phyloP scores from a whole-genome alignment of 2,329 filamentous ascomycete genomes.

The Huntiella decipiens region DNA sequence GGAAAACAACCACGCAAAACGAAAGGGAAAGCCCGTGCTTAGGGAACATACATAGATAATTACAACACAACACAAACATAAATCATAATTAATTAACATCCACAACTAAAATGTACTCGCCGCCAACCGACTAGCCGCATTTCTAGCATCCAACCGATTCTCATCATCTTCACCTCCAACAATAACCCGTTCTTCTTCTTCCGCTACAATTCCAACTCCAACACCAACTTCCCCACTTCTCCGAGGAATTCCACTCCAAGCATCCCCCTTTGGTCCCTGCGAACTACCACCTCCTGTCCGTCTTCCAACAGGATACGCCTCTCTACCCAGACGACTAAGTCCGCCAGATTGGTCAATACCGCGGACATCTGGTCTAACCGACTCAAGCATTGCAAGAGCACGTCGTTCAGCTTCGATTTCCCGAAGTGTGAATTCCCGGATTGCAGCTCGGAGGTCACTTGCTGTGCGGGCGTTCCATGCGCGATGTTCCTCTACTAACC shows the following conservation, averaged over 20 bases:
- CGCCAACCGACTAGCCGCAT: slow-evolving; percentile 82
- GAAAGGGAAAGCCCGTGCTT: too few relatives aligned
- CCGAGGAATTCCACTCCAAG: slow-evolving; percentile 87
- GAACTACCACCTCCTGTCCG: slow-evolving; percentile 64
- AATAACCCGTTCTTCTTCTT: slow-evolving; percentile 21
- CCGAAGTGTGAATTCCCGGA: slow-evolving; percentile 82
- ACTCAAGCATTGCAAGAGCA: slow-evolving; percentile 81
- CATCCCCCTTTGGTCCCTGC: slow-evolving; percentile 93
- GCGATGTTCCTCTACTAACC: slow-evolving; percentile 71
- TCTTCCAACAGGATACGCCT: slow-evolving; percentile 59
- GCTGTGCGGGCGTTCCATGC: slow-evolving; percentile 81
- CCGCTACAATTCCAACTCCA: slow-evolving; percentile 19
- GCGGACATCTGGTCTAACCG: slow-evolving; percentile 77
- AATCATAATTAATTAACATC: neutral
- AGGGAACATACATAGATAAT: neutral
- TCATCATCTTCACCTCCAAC: slow-evolving; percentile 70
- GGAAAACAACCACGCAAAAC: too few relatives aligned
- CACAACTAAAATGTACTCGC: slow-evolving; percentile 65
- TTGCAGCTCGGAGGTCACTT: slow-evolving; percentile 60
- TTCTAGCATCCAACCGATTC: slow-evolving; percentile 84
- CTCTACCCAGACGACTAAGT: slow-evolving; percentile 71
- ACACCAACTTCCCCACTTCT: slow-evolving; percentile 21
- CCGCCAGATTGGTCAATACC: slow-evolving; percentile 83
- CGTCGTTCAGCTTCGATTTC: slow-evolving; percentile 92
- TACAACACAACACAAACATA: neutral